These are phyloP conservation scores for Rhexocercosporidium sp. DNA, from an alignment of 2,329 filamentous ascomycete genomes.

Conservation along the genomic window DNA sequence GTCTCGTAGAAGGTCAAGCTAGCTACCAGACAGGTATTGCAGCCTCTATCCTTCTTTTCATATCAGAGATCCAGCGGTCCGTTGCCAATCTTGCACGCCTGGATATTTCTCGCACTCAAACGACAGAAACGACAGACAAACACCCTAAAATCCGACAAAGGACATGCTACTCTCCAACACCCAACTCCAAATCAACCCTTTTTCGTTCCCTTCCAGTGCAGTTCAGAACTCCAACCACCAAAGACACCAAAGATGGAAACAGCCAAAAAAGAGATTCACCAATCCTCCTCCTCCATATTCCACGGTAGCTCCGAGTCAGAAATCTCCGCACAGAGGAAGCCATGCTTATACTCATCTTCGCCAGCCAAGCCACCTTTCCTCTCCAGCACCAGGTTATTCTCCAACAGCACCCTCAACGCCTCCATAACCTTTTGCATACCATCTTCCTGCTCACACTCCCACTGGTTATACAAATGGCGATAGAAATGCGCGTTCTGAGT, in stretches of 20 bases:
- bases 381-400: conserved; percentile 20
- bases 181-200: not conserved
- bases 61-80: not conserved
- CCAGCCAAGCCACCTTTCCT: conserved; percentile 8
- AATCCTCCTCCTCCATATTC: conserved; percentile 21
- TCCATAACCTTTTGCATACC: conserved; percentile 5
- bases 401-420: conserved; percentile 8
- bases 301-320: conserved; percentile 23
- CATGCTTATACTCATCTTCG: conserved; percentile 1
- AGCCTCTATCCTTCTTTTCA: not conserved
- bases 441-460: conserved; percentile 2
- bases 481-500: conserved; percentile 18
- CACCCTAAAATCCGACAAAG: not conserved
- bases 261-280: conserved; percentile 1
- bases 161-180: not conserved
- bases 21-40: not conserved
- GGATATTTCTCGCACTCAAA: not conserved
- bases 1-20: not conserved
- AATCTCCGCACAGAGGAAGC: conserved; percentile 23
- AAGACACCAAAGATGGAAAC: too few relatives aligned
- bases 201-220: not conserved
- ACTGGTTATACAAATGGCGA: conserved; percentile 8
- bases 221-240: not conserved
- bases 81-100: not conserved
- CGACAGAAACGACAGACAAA: not conserved